These are phyloP conservation scores for Trebouxia sp. DNA, from an alignment of 139 green algal species.

Conservation along the genomic window DNA sequence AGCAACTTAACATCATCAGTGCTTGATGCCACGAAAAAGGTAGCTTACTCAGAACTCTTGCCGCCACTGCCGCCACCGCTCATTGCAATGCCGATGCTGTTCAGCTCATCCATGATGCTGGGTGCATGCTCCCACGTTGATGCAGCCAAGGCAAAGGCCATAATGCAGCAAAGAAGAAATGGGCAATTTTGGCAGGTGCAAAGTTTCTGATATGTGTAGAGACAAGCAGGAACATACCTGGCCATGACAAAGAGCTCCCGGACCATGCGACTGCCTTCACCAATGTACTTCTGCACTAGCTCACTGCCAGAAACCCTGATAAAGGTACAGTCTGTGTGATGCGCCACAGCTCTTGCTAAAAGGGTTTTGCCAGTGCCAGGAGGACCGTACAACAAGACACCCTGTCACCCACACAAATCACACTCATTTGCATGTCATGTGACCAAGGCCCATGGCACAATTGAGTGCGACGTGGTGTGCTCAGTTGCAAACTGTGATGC, in stretches of 20 bases:
- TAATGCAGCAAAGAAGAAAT: no score
- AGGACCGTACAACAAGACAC: conserved; percentile 87
- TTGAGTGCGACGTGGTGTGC: no score
- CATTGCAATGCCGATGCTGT: neutral
- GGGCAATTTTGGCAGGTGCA: no score
- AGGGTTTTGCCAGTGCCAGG: conserved; percentile 80
- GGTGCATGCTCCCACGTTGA: neutral
- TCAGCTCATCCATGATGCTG: neutral
- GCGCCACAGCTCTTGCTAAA: conserved; percentile 93
- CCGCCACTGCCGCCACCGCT: neutral
- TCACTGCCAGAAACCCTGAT: conserved; percentile 96
- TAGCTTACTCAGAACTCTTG: no score
- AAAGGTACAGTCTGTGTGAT: conserved; percentile 99
- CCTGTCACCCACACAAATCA: conserved; percentile 19
- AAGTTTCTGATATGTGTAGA: no score
- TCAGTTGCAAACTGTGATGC: no score
- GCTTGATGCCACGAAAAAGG: no score
- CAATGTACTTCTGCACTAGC: conserved; percentile 99
- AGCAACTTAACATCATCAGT: no score
- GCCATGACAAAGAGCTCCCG: conserved; percentile 99
- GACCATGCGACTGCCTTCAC: conserved; percentile 98
- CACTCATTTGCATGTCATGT: no score
- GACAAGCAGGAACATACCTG: no score
- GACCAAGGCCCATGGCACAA: no score
- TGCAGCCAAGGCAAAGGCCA: no score